phyloP scores from a whole-genome alignment of 2,329 filamentous ascomycete genomes.

The Graphiopsis chlorocephala region DNA sequence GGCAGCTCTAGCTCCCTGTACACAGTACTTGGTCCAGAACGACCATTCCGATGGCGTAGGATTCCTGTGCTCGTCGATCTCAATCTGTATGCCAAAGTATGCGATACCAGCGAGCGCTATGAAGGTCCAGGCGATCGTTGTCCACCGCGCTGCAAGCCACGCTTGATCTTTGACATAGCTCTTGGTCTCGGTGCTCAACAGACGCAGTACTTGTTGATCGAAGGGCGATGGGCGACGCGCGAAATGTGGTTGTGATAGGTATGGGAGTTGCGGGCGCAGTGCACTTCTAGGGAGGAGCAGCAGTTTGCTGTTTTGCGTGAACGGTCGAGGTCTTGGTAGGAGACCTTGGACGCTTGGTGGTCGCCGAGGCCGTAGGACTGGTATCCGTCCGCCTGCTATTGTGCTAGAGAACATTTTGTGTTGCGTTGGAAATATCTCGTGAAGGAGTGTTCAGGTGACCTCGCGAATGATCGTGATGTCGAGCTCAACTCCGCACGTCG shows the following conservation, averaged over 20 bases:
- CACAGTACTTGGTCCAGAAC: constrained; percentile 64
- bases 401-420: constrained; percentile 24
- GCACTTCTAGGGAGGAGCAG: constrained; percentile 50
- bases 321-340: constrained; percentile 44
- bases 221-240: constrained; percentile 18
- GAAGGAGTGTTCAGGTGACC: background rate
- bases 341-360: constrained; percentile 20
- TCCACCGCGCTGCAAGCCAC: constrained; percentile 66
- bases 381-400: constrained; percentile 21
- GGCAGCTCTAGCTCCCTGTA: constrained; percentile 56
- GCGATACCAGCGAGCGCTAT: constrained; percentile 59
- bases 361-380: constrained; percentile 27
- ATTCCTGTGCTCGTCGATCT: constrained; percentile 69
- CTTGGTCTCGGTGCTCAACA: constrained; percentile 76
- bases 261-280: constrained; percentile 62
- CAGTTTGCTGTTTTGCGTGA: constrained; percentile 57
- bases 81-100: constrained; percentile 66
- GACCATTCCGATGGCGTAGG: constrained; percentile 83
- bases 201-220: constrained; percentile 56
- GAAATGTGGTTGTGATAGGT: constrained; percentile 57
- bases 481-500: constrained; percentile 10
- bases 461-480: constrained; percentile 3
- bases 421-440: background rate
- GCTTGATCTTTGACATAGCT: constrained; percentile 69
- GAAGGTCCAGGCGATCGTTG: constrained; percentile 63